phyloP scores from a whole-genome alignment of 2,329 filamentous ascomycete species.

The Alternaria angustiovoidea region DNA sequence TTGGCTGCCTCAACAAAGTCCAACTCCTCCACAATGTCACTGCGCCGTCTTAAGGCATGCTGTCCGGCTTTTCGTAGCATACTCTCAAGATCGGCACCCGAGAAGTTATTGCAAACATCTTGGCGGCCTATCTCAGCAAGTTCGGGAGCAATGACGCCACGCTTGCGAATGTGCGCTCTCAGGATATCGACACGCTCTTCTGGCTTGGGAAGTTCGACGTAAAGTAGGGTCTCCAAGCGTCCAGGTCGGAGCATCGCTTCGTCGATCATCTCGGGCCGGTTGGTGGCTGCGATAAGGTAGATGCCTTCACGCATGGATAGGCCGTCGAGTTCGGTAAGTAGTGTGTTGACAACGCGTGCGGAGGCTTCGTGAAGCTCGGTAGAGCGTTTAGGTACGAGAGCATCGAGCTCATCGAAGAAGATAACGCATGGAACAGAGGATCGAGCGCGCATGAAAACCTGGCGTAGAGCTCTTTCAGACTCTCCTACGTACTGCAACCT shows the following conservation, averaged over 20 bases:
- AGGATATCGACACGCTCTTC: conserved; percentile 88
- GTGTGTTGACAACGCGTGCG: conserved; percentile 89
- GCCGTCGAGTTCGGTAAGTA: conserved; percentile 93
- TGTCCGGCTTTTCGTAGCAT: conserved; percentile 67
- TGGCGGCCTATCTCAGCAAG: conserved; percentile 70
- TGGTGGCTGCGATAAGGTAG: conserved; percentile 94
- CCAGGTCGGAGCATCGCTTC: conserved; percentile 93
- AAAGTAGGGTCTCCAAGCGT: conserved; percentile 85
- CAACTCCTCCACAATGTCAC: conserved; percentile 56
- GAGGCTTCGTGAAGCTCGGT: conserved; percentile 80
- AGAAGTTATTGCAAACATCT: conserved; percentile 77
- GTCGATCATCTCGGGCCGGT: conserved; percentile 95
- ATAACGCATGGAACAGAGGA: conserved; percentile 90
- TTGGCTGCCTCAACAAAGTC: conserved; percentile 57
- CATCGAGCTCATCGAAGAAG: conserved; percentile 98
- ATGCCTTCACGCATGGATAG: conserved; percentile 81
- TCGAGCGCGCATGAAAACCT: conserved; percentile 88
- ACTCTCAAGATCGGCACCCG: conserved; percentile 70
- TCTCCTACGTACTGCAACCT: conserved; percentile 81
- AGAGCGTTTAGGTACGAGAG: conserved; percentile 84
- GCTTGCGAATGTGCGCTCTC: conserved; percentile 64
- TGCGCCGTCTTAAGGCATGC: conserved; percentile 60
- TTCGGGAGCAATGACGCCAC: conserved; percentile 61
- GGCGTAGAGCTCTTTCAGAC: conserved; percentile 89
- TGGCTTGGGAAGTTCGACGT: conserved; percentile 82